These are phyloP conservation scores for Peniophora sp. DNA, from an alignment of 1,284 basidiomycete species.

Conservation along the genomic window DNA sequence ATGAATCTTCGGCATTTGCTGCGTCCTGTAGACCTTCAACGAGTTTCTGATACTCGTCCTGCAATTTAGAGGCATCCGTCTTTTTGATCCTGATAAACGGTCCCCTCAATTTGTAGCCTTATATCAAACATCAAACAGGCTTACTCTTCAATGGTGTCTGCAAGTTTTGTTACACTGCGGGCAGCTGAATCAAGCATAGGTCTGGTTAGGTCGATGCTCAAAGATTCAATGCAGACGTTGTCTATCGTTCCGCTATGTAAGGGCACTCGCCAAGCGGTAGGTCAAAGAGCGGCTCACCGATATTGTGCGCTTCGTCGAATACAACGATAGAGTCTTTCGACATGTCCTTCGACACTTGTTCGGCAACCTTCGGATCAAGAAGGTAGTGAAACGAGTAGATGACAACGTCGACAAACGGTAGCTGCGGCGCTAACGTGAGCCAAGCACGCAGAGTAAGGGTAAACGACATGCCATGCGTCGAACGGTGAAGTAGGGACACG, in stretches of 20 bases:
- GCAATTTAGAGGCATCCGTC: constrained; percentile 89
- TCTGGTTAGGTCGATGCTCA: constrained; percentile 96
- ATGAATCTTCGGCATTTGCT: constrained; percentile 68
- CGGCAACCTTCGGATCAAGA: constrained; percentile 97
- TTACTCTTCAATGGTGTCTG: constrained; percentile 92
- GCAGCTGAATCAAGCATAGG: constrained; percentile 97
- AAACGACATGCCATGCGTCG: constrained; percentile 77
- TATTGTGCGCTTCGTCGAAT: constrained; percentile 99
- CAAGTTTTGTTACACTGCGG: constrained; percentile 81
- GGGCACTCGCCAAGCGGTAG: background rate
- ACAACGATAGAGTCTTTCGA: constrained; percentile 98
- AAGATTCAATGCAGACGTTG: constrained; percentile 98
- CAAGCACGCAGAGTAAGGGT: background rate
- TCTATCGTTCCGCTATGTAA: constrained; percentile 37
- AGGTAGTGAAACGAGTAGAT: constrained; percentile 99
- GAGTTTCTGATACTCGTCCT: constrained; percentile 95
- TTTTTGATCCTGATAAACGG: constrained; percentile 70
- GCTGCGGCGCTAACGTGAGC: constrained; percentile 36
- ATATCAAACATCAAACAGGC: constrained; percentile 16
- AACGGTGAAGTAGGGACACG: constrained; percentile 96
- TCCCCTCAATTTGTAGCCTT: background rate
- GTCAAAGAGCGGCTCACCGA: constrained; percentile 46
- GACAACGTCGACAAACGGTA: constrained; percentile 93
- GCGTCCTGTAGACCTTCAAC: constrained; percentile 91
- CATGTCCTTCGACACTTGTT: constrained; percentile 97